Evolutionary conservation across 805 yeast species (phyloP).

Genomic region (Teunomyces kruisii): DNA sequence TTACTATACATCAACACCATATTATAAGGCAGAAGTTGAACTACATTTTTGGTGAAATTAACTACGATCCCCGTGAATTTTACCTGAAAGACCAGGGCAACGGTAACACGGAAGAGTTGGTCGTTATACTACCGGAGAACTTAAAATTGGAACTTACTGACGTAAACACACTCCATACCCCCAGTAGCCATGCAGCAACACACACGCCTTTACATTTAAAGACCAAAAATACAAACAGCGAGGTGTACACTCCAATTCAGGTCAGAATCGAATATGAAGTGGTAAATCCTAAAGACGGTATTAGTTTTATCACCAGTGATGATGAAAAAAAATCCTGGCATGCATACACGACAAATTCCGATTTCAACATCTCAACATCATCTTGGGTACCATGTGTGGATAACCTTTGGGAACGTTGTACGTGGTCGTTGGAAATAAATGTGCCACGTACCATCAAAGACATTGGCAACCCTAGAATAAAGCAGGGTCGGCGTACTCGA

Average conservation of each 20-base stretch:
- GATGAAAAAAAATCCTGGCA: conserved; percentile 64
- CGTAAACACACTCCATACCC: conserved; percentile 31
- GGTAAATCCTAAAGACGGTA: conserved; percentile 67
- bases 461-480: conserved; percentile 49
- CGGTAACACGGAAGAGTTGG: conserved; percentile 62
- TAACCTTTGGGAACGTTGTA: conserved; percentile 78
- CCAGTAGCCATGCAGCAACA: conserved; percentile 27
- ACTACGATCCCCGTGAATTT: conserved; percentile 27
- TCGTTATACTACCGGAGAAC: conserved; percentile 62
- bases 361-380: conserved; percentile 76
- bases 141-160: conserved; percentile 63
- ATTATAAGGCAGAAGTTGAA: conserved; percentile 52
- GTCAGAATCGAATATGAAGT: conserved; percentile 67
- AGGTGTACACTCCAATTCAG: conserved; percentile 66
- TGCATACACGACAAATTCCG: conserved; percentile 81
- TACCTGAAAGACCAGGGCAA: conserved; percentile 14
- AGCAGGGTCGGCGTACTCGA: conserved; percentile 7
- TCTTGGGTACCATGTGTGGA: conserved; percentile 99
- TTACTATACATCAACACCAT: conserved; percentile 58
- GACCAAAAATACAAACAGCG: conserved; percentile 33
- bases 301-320: conserved; percentile 65
- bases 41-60: conserved; percentile 51
- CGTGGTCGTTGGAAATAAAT: conserved; percentile 90
- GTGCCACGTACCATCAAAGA: conserved; percentile 80
- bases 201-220: conserved; percentile 38